These are phyloP conservation scores for Cladophialophora carrionii DNA, from an alignment of 2,329 filamentous ascomycete genomes.

Conservation along the genomic window DNA sequence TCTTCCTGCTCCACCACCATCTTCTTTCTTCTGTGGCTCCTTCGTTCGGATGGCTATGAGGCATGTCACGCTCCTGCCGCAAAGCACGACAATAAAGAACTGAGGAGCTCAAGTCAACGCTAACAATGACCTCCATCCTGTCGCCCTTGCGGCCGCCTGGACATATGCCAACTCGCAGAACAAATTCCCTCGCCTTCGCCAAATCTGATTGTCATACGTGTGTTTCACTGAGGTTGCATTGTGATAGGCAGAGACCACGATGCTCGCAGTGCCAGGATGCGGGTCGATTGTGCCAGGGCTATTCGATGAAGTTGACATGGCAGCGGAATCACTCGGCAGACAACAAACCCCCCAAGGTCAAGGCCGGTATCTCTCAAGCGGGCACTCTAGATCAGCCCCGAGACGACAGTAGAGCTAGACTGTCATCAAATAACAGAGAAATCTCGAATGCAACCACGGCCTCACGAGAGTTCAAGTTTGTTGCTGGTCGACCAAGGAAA, in stretches of 20 bases:
- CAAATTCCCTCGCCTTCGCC: constrained; percentile 22
- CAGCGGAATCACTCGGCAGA: constrained; percentile 17
- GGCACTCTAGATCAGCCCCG: not conserved
- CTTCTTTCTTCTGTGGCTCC: not conserved
- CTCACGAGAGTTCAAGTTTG: constrained; percentile 18
- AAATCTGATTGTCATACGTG: constrained; percentile 26
- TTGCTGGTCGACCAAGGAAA: constrained; percentile 17
- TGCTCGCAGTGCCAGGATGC: constrained; percentile 20
- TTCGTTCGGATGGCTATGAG: not conserved
- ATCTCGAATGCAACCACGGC: not conserved
- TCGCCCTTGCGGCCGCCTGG: not conserved
- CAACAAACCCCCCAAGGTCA: constrained; percentile 23
- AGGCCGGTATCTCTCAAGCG: not conserved
- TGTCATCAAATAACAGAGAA: not conserved
- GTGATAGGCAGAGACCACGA: constrained; percentile 22
- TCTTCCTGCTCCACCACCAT: not conserved
- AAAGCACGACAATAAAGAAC: not conserved
- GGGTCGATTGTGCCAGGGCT: constrained; percentile 21
- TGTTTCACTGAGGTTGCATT: constrained; percentile 9
- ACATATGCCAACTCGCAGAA: constrained; percentile 8
- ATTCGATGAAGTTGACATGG: constrained; percentile 28
- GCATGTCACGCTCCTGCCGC: not conserved
- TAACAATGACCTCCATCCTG: constrained; percentile 13
- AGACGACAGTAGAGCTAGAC: not conserved
- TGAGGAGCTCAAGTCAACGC: not conserved